phyloP scores from a whole-genome alignment of 2,329 filamentous ascomycete genomes.

The Xylariomycetidae sp. region DNA sequence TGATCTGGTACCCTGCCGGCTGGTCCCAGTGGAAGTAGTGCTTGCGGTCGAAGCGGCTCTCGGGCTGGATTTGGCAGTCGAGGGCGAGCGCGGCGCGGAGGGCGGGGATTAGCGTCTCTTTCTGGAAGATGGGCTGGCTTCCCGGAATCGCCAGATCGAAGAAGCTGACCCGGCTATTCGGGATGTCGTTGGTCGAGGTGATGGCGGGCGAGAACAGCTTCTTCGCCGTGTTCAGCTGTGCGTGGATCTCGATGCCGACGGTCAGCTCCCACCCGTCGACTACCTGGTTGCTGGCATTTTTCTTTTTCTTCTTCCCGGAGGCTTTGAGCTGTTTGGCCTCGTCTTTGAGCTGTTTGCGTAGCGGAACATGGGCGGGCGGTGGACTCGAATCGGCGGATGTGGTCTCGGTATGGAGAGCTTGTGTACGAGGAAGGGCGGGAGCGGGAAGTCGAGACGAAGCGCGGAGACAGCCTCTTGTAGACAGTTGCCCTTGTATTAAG shows the following conservation, averaged over 20 bases:
- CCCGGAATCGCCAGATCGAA: slow-evolving; percentile 91
- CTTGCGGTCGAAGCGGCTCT: slow-evolving; percentile 88
- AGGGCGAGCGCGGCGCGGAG: slow-evolving; percentile 81
- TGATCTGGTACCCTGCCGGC: slow-evolving; percentile 93
- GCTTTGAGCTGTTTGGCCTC: slow-evolving; percentile 49
- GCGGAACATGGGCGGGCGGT: slow-evolving; percentile 35
- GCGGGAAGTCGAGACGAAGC: slow-evolving; percentile 5
- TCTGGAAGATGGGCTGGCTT: slow-evolving; percentile 80
- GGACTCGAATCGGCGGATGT: slow-evolving; percentile 15
- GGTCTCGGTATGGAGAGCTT: slow-evolving; percentile 27
- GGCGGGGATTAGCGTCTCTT: slow-evolving; percentile 78
- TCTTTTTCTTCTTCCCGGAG: slow-evolving; percentile 37
- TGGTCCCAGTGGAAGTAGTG: slow-evolving; percentile 99
- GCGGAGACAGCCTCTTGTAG: slow-evolving; percentile 35
- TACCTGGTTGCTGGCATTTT: slow-evolving; percentile 42
- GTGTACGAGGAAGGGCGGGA: slow-evolving; percentile 8
- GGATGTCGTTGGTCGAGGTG: slow-evolving; percentile 58
- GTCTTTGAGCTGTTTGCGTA: slow-evolving; percentile 69
- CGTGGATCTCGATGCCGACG: slow-evolving; percentile 95
- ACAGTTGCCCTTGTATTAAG: slow-evolving; percentile 40
- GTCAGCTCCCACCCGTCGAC: slow-evolving; percentile 81
- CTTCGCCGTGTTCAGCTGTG: slow-evolving; percentile 79
- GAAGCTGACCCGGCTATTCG: slow-evolving; percentile 80
- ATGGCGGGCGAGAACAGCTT: slow-evolving; percentile 83
- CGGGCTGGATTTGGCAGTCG: slow-evolving; percentile 67